Percentiles rank a stretch among this genome's conserved stretches.
These are phyloP conservation scores for Petunia secreta DNA, from an alignment of 257 asterid genomes.

Conservation along the genomic window DNA sequence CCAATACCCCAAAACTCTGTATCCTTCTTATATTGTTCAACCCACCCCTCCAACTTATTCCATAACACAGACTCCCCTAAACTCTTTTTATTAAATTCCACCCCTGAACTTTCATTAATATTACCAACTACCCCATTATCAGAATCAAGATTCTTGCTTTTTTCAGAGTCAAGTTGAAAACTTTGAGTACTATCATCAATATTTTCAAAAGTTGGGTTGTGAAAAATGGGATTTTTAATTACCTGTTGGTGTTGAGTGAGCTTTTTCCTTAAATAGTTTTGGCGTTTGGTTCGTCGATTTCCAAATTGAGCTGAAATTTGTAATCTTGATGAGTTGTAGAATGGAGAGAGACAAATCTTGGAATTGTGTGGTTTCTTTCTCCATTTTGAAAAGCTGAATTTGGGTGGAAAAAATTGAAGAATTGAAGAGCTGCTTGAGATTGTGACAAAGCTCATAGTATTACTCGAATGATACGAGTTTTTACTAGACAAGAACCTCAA, in stretches of 20 bases:
- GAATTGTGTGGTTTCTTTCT: conserved; percentile 41
- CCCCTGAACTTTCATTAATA: conserved; percentile 26
- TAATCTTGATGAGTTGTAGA: conserved; percentile 45
- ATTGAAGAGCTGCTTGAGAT: conserved; percentile 37
- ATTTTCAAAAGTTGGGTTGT: conserved; percentile 22
- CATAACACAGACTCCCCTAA: conserved; percentile 60
- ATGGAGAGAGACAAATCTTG: conserved; percentile 36
- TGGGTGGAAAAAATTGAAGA: conserved; percentile 36
- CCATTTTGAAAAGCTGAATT: conserved; percentile 37
- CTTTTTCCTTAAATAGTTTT: conserved; percentile 73
- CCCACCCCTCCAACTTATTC: conserved; percentile 82
- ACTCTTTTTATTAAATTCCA: conserved; percentile 39
- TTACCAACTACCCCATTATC: conserved; percentile 8
- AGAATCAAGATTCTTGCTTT: conserved; percentile 38
- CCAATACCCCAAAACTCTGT: conserved; percentile 87
- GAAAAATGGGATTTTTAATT: conserved; percentile 32
- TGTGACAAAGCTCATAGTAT: conserved; percentile 33
- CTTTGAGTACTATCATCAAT: conserved; percentile 31
- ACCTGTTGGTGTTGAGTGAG: conserved; percentile 56
- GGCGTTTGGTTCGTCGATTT: conserved; percentile 55
- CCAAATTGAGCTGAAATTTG: conserved; percentile 63
- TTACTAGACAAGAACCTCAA: conserved; percentile 17
- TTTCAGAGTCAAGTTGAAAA: conserved; percentile 30
- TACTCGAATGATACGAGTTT: background rate
- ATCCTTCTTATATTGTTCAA: conserved; percentile 79